Conservation (phyloP, 331 rosid genomes). For the Malus hybrid region DNA sequence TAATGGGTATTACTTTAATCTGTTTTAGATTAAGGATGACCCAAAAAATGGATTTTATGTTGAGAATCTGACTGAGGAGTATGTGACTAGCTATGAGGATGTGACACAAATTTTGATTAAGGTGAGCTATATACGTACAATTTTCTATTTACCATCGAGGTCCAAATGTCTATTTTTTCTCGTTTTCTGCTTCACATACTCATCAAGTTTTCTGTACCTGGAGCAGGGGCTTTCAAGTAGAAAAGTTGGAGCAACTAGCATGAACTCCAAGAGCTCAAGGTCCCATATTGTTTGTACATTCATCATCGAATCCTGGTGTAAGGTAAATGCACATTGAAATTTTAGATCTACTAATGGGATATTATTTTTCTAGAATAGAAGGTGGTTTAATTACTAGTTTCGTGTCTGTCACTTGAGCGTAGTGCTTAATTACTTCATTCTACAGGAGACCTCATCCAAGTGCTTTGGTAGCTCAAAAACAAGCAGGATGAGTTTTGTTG, state of each 20-base stretch:
- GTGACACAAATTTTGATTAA: slow-evolving; percentile 83
- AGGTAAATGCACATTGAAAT: slow-evolving; percentile 43
- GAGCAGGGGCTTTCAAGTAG: slow-evolving; percentile 94
- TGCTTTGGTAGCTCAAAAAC: slow-evolving; percentile 88
- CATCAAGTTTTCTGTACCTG: slow-evolving; percentile 15
- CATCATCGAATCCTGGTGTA: slow-evolving; percentile 91
- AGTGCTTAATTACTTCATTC: slow-evolving; percentile 8
- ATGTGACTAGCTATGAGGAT: slow-evolving; percentile 82
- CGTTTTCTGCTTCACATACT: background rate
- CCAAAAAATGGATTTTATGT: slow-evolving; percentile 56
- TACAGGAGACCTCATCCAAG: slow-evolving; percentile 67
- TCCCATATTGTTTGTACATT: slow-evolving; percentile 86
- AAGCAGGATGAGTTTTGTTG: slow-evolving; percentile 84
- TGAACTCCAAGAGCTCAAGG: slow-evolving; percentile 92
- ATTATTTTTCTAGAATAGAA: background rate
- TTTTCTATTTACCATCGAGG: background rate
- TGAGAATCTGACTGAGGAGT: slow-evolving; percentile 93
- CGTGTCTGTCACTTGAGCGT: background rate
- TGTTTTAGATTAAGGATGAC: slow-evolving; percentile 70
- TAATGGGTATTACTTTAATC: slow-evolving; percentile 7
- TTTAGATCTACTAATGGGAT: background rate
- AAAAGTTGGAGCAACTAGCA: slow-evolving; percentile 93
- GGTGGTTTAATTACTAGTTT: background rate
- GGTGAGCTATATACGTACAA: slow-evolving; percentile 28
- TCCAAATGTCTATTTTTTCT: background rate